Evolutionary conservation across 208 protist species (phyloP).

Genomic region (Trypanosoma theileri): DNA sequence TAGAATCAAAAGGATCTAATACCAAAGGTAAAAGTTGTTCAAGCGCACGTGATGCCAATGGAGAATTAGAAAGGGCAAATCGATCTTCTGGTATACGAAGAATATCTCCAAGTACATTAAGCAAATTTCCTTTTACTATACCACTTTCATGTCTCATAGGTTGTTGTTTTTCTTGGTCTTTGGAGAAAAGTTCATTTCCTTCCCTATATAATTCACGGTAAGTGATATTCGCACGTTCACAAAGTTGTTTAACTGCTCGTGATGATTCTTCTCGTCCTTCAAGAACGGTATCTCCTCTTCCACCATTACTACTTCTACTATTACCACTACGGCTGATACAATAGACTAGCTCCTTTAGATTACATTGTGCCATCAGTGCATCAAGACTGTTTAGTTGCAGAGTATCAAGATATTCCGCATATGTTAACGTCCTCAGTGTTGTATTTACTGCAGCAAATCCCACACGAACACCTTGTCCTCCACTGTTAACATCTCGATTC

Average conservation of each 20-base stretch:
- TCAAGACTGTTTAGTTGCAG: conserved; percentile 74
- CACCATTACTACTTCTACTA: not conserved
- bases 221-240: conserved; percentile 70
- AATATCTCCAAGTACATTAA: conserved; percentile 58
- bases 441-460: conserved; percentile 84
- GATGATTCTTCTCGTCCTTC: conserved; percentile 41
- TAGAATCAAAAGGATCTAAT: conserved; percentile 67
- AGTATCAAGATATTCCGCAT: conserved; percentile 80
- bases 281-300: not conserved
- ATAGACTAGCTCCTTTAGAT: conserved; percentile 78
- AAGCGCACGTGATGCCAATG: conserved; percentile 57
- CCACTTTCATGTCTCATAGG: conserved; percentile 25
- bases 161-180: conserved; percentile 37
- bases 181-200: conserved; percentile 13
- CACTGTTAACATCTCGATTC: not conserved
- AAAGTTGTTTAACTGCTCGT: conserved; percentile 66
- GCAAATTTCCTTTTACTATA: not conserved
- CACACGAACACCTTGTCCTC: conserved; percentile 41
- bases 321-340: conserved; percentile 22
- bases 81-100: conserved; percentile 86
- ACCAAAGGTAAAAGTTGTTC: conserved; percentile 51
- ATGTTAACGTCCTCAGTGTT: conserved; percentile 75
- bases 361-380: conserved; percentile 75
- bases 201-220: conserved; percentile 27
- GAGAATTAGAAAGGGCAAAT: conserved; percentile 40